Evolutionary conservation across 2,329 filamentous ascomycete genomes (phyloP), one percentile per base, ranked within the genome.

Genomic region (Aspergillus hortae): DNA sequence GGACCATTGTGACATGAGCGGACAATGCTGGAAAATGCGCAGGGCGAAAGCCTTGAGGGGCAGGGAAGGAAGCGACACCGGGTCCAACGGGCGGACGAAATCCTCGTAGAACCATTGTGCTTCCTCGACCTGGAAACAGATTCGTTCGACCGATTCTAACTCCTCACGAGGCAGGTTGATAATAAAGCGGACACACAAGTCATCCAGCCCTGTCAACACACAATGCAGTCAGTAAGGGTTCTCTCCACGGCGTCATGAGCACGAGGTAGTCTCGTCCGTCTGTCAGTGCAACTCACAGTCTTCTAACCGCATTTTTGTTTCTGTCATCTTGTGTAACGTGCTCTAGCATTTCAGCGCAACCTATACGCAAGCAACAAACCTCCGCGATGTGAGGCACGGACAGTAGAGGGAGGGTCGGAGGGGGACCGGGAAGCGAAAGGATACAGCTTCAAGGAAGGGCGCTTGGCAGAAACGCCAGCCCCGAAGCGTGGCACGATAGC

Each of bases 21-120:
- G 94, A 62, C 92, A 97, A 68, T 96, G 92, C 62, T 92, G 86
- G 70, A 97, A 96, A 63, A 99, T 95, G 61, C 87, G 84, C 54
- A 95, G 79, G 63, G 89, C 92, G 73, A 99, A 99, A 47, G 81
- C 85, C 60, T 89, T 86, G 32, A 99, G 81, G 43, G 86, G 84
- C 79, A 97, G 87, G 50, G 88, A 91, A 4, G 94, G 94, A 10
- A 99, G 80, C 36, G 81, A 30, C 27, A 11, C 81, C 48, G 91
- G 87, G 72, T 96, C 89, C 58, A 94, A 79, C 36, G 92, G 92
- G 44, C 94, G 89, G 70, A 99, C 90, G 69, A 99, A 99, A 74
- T 99, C 94, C 79, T 99, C 94, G 83, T 99, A 99, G 75, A 95
- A 99, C 94, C 94, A 99, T 85, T 99, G 95, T 64, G 94, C 94